Conservation (phyloP, 2,329 filamentous ascomycete species). For the Aspergillus brasiliensis region DNA sequence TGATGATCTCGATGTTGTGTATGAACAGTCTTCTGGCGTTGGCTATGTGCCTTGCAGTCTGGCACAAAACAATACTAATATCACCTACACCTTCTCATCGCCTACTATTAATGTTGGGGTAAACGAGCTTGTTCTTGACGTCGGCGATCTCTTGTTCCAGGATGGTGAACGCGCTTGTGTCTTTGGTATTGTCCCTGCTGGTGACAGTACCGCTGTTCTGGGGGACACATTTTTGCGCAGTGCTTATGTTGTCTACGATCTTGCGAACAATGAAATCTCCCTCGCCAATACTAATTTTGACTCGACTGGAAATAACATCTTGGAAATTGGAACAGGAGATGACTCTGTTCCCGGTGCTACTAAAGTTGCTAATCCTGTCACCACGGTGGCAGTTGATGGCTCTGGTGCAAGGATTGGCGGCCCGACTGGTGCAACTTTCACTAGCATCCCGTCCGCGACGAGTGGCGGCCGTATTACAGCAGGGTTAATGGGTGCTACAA, state of each 20-base stretch:
- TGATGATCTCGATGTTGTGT: conserved; percentile 60
- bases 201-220: conserved; percentile 52
- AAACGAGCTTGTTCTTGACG: conserved; percentile 58
- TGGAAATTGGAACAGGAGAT: conserved; percentile 56
- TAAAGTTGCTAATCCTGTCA: conserved; percentile 53
- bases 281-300: conserved; percentile 65
- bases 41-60: conserved; percentile 58
- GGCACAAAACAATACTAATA: conserved; percentile 50
- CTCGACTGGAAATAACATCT: conserved; percentile 50
- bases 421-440: conserved; percentile 22
- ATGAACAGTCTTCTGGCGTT: conserved; percentile 55
- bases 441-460: conserved; percentile 19
- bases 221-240: conserved; percentile 66
- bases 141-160: conserved; percentile 42
- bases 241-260: conserved; percentile 65
- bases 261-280: conserved; percentile 62
- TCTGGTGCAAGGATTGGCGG: conserved; percentile 48
- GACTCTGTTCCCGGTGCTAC: conserved; percentile 57
- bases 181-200: conserved; percentile 55
- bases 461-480: conserved; percentile 21
- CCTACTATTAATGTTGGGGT: conserved; percentile 58
- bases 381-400: conserved; percentile 45
- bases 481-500: conserved; percentile 17
- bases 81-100: conserved; percentile 61
- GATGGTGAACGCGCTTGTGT: conserved; percentile 43